phyloP scores from a whole-genome alignment of 106 monocot species.

The Dioscorea zingiberensis region DNA sequence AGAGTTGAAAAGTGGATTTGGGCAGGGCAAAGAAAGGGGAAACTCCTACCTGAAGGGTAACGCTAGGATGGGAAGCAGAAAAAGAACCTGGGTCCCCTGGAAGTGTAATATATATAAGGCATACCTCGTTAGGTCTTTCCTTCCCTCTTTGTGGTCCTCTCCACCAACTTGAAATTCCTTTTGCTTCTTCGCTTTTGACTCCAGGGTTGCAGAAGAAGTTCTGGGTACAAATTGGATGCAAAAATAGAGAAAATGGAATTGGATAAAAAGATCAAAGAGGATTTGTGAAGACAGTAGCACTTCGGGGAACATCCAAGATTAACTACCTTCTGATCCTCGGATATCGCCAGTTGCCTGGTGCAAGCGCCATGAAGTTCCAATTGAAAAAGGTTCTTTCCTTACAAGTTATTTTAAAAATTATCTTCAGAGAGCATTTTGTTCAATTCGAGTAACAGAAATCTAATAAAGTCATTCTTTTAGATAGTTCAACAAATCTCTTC shows the following conservation, averaged over 20 bases:
- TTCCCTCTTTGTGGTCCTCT: neutral
- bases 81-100: slow-evolving; percentile 57
- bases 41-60: slow-evolving; percentile 58
- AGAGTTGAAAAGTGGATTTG: slow-evolving; percentile 68
- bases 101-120: slow-evolving; percentile 48
- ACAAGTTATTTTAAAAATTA: too few species aligned
- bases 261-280: slow-evolving; percentile 66
- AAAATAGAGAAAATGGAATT: slow-evolving; percentile 82
- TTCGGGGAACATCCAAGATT: slow-evolving; percentile 90
- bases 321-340: slow-evolving; percentile 93
- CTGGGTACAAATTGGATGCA: slow-evolving; percentile 33
- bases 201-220: slow-evolving; percentile 79
- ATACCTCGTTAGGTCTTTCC: neutral
- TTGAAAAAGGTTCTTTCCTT: slow-evolving; percentile 62
- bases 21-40: slow-evolving; percentile 71
- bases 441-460: too few species aligned
- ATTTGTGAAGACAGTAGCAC: slow-evolving; percentile 79
- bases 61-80: slow-evolving; percentile 71
- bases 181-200: neutral
- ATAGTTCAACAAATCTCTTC: slow-evolving; percentile 54
- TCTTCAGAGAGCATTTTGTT: too few species aligned
- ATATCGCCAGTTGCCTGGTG: slow-evolving; percentile 93
- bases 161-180: neutral
- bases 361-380: slow-evolving; percentile 92
- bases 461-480: slow-evolving; percentile 11